Evolutionary conservation across 1,284 basidiomycete genomes (phyloP).

Genomic region (Austroboletus novae-zelandiae): DNA sequence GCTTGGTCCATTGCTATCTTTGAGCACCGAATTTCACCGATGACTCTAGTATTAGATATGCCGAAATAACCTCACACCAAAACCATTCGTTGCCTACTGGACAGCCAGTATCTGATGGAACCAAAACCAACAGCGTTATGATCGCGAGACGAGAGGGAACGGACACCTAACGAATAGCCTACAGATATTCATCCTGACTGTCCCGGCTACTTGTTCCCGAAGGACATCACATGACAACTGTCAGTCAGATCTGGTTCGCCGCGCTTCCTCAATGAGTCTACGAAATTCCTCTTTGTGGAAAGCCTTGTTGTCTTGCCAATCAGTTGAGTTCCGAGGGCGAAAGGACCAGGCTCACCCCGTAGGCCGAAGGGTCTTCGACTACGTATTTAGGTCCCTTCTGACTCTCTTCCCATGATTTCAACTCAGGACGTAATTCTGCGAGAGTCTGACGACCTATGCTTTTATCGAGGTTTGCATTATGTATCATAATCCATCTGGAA

Average conservation of each 20-base stretch:
- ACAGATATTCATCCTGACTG: slow-evolving; percentile 10
- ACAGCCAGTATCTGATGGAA: background rate
- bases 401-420: slow-evolving; percentile 60
- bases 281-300: slow-evolving; percentile 27
- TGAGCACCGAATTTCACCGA: background rate
- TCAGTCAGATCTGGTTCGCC: slow-evolving; percentile 10
- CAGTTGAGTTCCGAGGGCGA: background rate
- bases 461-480: slow-evolving; percentile 70
- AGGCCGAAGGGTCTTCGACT: slow-evolving; percentile 43
- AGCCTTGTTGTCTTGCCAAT: slow-evolving; percentile 9
- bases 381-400: slow-evolving; percentile 34
- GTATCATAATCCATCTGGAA: slow-evolving; percentile 62
- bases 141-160: background rate
- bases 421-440: slow-evolving; percentile 47
- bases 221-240: slow-evolving; percentile 1
- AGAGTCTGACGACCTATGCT: slow-evolving; percentile 47
- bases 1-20: too few relatives aligned
- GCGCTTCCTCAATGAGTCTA: slow-evolving; percentile 25
- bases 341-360: slow-evolving; percentile 43
- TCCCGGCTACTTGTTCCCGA: slow-evolving; percentile 6
- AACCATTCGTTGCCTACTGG: background rate
- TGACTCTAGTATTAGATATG: background rate
- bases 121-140: slow-evolving; percentile 2
- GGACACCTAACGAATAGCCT: slow-evolving; percentile 3
- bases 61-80: slow-evolving; percentile 4